Evolutionary conservation across 2,329 filamentous ascomycete genomes (phyloP).

Genomic region (Fusarium austroafricanum): DNA sequence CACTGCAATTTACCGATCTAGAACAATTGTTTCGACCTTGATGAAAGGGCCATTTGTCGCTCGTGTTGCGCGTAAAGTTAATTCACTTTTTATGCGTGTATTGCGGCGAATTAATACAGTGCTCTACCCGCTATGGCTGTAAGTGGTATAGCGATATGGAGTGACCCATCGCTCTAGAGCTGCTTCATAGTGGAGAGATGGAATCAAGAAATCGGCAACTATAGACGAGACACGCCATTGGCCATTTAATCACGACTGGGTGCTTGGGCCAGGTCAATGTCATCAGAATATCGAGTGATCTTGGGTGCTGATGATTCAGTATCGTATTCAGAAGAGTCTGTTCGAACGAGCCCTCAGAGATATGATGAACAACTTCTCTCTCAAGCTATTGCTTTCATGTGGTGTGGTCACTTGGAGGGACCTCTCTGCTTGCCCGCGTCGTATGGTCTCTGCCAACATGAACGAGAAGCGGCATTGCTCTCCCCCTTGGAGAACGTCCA

Average conservation of each 20-base stretch:
- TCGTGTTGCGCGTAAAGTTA: background rate
- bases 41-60: background rate
- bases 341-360: background rate
- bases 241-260: background rate
- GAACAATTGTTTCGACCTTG: background rate
- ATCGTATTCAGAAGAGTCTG: background rate
- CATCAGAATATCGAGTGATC: background rate
- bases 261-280: background rate
- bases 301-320: too few relatives aligned
- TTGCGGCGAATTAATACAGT: constrained; percentile 1
- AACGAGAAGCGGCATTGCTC: too few relatives aligned
- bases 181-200: background rate
- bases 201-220: constrained; percentile 2
- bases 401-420: too few relatives aligned
- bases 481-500: background rate
- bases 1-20: background rate
- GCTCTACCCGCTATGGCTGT: background rate
- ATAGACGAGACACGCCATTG: constrained; percentile 10
- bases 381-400: too few relatives aligned
- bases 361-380: background rate
- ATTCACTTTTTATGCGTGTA: background rate
- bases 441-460: background rate
- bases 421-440: background rate
- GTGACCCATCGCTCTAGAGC: background rate
- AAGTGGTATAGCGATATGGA: background rate